These are phyloP conservation scores for Luzula sylvatica DNA, from an alignment of 176 grass and related monocot species.

Conservation along the genomic window DNA sequence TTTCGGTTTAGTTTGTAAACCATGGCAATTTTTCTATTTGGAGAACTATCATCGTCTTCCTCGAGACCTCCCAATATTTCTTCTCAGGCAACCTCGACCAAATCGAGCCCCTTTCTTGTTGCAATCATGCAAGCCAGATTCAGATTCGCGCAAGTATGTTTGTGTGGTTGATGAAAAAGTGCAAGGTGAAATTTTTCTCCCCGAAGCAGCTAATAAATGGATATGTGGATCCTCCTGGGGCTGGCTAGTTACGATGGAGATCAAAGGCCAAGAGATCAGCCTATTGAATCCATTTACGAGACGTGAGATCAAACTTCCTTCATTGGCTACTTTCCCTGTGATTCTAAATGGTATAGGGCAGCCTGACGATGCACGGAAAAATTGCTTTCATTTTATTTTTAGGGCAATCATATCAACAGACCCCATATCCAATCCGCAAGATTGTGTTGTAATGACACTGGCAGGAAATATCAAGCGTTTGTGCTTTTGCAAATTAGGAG, in stretches of 20 bases:
- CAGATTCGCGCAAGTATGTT: constrained; percentile 15
- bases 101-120: constrained; percentile 5
- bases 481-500: too few species aligned
- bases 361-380: not conserved
- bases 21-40: not conserved
- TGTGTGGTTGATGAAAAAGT: not conserved
- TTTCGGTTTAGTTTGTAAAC: constrained; percentile 11
- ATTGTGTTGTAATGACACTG: not conserved
- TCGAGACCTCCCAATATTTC: not conserved
- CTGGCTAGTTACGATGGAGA: constrained; percentile 8
- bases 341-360: not conserved
- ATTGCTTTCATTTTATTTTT: not conserved
- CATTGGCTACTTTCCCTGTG: constrained; percentile 1
- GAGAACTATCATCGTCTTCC: constrained; percentile 1
- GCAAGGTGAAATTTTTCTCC: not conserved
- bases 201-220: constrained; percentile 8
- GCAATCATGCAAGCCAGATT: constrained; percentile 7
- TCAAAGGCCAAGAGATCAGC: not conserved
- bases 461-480: not conserved
- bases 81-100: not conserved
- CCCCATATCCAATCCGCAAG: not conserved
- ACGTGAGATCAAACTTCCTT: constrained; percentile 7
- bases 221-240: constrained; percentile 11
- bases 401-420: not conserved
- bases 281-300: constrained; percentile 14